Conservation (phyloP, 352 stramenopile species). For the Plasmopara halstedii region DNA sequence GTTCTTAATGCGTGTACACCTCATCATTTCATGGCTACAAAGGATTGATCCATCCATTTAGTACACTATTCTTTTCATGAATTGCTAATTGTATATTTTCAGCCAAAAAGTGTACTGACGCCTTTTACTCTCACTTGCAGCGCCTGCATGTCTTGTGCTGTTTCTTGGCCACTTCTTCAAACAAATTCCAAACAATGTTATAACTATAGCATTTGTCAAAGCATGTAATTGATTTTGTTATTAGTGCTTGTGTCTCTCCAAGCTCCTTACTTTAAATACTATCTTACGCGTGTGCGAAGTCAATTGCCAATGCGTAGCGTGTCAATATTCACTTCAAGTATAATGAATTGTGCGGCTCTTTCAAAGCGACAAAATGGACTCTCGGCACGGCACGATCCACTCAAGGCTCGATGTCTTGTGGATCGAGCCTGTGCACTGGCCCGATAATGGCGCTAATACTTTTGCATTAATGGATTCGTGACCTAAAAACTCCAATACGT, state of each 20-base stretch:
- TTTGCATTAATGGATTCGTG: slow-evolving; percentile 46
- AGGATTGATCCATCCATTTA: too few species aligned
- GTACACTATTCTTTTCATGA: too few species aligned
- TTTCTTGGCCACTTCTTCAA: too few species aligned
- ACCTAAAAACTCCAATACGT: slow-evolving; percentile 63
- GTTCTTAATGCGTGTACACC: too few species aligned
- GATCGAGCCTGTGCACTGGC: slow-evolving; percentile 60
- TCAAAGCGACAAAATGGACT: slow-evolving; percentile 14
- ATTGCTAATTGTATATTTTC: too few species aligned
- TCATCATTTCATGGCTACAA: too few species aligned
- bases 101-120: too few species aligned
- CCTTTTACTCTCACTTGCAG: too few species aligned
- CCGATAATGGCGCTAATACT: slow-evolving; percentile 19
- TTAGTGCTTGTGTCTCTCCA: slow-evolving; percentile 2
- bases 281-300: neutral
- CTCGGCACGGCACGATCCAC: slow-evolving; percentile 28
- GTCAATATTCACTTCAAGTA: slow-evolving; percentile 5
- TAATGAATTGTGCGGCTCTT: neutral
- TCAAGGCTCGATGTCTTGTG: slow-evolving; percentile 62
- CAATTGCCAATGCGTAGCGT: neutral
- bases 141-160: too few species aligned
- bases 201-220: neutral
- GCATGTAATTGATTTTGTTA: slow-evolving; percentile 9
- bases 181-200: too few species aligned
- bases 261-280: slow-evolving; percentile 26